A percentile compares a stretch with the other conserved stretches of the same genome.
Evolutionary conservation across 2,329 filamentous ascomycete genomes (phyloP).

Genomic region (Penicillium sp.): DNA sequence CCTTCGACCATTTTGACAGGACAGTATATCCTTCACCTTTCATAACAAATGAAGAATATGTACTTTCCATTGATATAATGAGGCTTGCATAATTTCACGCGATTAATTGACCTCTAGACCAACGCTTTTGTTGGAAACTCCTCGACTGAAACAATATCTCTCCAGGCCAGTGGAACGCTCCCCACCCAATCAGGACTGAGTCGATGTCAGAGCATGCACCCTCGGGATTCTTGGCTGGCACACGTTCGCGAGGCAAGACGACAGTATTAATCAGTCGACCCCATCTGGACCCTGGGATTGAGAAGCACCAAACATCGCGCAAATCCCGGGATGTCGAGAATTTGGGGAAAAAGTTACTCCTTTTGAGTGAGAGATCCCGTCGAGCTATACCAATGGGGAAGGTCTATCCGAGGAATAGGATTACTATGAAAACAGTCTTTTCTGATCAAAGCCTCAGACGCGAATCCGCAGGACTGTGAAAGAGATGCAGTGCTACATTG

Average conservation of each 20-base stretch:
- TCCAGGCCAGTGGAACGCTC: neutral
- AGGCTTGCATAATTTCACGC: neutral
- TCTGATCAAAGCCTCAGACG: neutral
- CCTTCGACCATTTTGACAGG: neutral
- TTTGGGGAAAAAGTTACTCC: neutral
- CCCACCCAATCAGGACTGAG: slow-evolving; percentile 6
- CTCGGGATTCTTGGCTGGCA: neutral
- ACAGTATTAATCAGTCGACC: slow-evolving; percentile 15
- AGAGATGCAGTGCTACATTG: too few species aligned
- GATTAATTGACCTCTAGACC: slow-evolving; percentile 1
- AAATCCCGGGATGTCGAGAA: neutral
- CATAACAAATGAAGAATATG: too few species aligned
- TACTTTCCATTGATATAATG: too few species aligned
- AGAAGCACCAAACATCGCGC: neutral
- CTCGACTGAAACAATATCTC: neutral
- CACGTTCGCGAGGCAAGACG: neutral
- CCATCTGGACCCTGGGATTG: neutral
- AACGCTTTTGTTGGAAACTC: neutral
- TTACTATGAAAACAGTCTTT: neutral
- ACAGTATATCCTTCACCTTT: too few species aligned
- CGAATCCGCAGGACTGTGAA: too few species aligned
- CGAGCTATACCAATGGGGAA: slow-evolving; percentile 11
- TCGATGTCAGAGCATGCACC: slow-evolving; percentile 10
- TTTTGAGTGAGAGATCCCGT: slow-evolving; percentile 1
- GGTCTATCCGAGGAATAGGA: slow-evolving; percentile 9